Evolutionary conservation across 1,284 basidiomycete species (phyloP).

Genomic region (Moesziomyces sp.): DNA sequence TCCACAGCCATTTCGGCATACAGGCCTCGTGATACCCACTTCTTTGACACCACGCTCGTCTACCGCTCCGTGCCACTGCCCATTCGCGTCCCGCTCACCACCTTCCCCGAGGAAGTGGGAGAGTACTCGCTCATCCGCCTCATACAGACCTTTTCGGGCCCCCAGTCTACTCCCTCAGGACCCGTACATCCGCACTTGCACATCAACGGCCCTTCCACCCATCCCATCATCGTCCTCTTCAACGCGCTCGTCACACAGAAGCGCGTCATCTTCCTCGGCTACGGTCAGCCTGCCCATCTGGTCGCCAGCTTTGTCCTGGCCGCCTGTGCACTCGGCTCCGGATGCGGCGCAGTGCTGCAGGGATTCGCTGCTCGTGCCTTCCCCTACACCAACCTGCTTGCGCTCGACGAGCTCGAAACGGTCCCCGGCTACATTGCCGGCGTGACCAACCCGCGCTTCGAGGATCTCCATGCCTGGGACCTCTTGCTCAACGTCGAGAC

Average conservation of each 20-base stretch:
- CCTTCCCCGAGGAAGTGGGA: slow-evolving; percentile 84
- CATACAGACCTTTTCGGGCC: slow-evolving; percentile 84
- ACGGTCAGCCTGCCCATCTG: slow-evolving; percentile 78
- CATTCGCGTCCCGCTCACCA: slow-evolving; percentile 54
- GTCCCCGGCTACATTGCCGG: slow-evolving; percentile 92
- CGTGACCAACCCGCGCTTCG: slow-evolving; percentile 95
- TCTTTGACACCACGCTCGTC: slow-evolving; percentile 83
- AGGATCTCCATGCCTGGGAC: slow-evolving; percentile 87
- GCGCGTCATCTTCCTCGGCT: slow-evolving; percentile 90
- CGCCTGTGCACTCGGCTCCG: slow-evolving; percentile 89
- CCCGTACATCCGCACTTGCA: slow-evolving; percentile 91
- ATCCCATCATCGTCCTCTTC: slow-evolving; percentile 91
- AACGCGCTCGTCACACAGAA: slow-evolving; percentile 94
- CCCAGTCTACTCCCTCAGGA: slow-evolving; percentile 72
- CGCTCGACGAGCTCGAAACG: slow-evolving; percentile 86
- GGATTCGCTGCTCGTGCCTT: slow-evolving; percentile 87
- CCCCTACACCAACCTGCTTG: slow-evolving; percentile 90
- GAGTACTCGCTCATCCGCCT: slow-evolving; percentile 95
- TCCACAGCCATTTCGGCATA: slow-evolving; percentile 9
- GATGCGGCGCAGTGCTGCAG: slow-evolving; percentile 82
- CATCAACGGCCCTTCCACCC: slow-evolving; percentile 87
- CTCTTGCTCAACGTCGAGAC: slow-evolving; percentile 88
- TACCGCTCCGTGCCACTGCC: slow-evolving; percentile 70
- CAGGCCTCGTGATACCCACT: slow-evolving; percentile 82
- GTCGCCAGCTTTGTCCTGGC: slow-evolving; percentile 91